phyloP scores from a whole-genome alignment of 2,329 filamentous ascomycete species.

The Sclerotinia subarctica region DNA sequence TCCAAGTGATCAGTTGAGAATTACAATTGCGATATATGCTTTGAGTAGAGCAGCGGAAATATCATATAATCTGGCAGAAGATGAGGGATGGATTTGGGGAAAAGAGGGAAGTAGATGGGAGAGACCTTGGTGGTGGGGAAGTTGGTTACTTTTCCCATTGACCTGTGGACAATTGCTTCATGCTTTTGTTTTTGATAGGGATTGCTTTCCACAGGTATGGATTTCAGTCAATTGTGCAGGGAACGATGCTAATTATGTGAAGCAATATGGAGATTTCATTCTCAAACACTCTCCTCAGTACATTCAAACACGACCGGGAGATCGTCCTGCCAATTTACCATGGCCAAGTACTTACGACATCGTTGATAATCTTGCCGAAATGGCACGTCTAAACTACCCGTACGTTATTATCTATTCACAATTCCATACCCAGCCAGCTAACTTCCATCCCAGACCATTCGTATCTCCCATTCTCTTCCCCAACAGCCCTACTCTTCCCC shows the following conservation, averaged over 20 bases:
- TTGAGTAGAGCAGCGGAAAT: constrained; percentile 82
- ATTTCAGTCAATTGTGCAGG: constrained; percentile 32
- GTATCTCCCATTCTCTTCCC: constrained; percentile 86
- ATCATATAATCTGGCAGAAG: constrained; percentile 77
- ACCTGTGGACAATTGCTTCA: constrained; percentile 74
- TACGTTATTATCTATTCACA: constrained; percentile 45
- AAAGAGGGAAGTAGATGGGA: constrained; percentile 54
- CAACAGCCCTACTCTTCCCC: constrained; percentile 61
- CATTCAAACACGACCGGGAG: constrained; percentile 66
- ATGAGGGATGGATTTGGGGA: constrained; percentile 66
- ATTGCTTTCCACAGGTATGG: constrained; percentile 63
- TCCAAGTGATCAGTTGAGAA: constrained; percentile 64
- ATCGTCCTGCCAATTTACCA: constrained; percentile 60
- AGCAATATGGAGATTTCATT: constrained; percentile 61
- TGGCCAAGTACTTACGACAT: constrained; percentile 79
- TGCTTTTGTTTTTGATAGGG: constrained; percentile 72
- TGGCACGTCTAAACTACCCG: constrained; percentile 82
- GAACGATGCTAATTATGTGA: constrained; percentile 17
- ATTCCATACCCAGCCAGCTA: constrained; percentile 24
- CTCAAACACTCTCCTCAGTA: constrained; percentile 72
- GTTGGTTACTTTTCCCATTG: constrained; percentile 76
- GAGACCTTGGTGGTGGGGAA: constrained; percentile 78
- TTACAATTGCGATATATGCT: constrained; percentile 78
- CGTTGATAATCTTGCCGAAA: constrained; percentile 75
- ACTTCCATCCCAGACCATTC: constrained; percentile 55